A percentile compares a stretch with the other conserved stretches of the same genome.
phyloP scores from a whole-genome alignment of 1,284 basidiomycete genomes.

The Microbotryum violaceum region DNA sequence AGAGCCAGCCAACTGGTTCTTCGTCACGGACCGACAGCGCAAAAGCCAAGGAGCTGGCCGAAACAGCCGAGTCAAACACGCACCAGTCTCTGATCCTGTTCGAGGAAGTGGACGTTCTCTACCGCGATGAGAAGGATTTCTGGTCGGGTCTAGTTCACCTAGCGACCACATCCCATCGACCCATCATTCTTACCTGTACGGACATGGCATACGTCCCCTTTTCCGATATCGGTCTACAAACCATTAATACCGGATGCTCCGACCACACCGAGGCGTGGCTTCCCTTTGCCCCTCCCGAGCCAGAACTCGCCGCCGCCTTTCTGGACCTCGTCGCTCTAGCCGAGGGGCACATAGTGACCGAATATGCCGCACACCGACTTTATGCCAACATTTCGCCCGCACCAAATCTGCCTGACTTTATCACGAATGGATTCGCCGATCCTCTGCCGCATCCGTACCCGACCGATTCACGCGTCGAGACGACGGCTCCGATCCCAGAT shows the following conservation, averaged over 20 bases:
- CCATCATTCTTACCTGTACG: slow-evolving; percentile 86
- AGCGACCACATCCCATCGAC: slow-evolving; percentile 70
- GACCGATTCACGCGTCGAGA: slow-evolving; percentile 42
- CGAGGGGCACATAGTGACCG: slow-evolving; percentile 47
- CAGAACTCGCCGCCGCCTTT: slow-evolving; percentile 59
- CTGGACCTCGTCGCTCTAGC: slow-evolving; percentile 57
- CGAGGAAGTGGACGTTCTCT: slow-evolving; percentile 95
- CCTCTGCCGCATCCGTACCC: slow-evolving; percentile 41
- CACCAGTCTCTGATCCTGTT: slow-evolving; percentile 80
- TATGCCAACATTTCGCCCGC: slow-evolving; percentile 38
- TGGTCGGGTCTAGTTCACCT: slow-evolving; percentile 77
- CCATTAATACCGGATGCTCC: slow-evolving; percentile 39
- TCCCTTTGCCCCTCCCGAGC: slow-evolving; percentile 56
- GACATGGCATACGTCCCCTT: slow-evolving; percentile 65
- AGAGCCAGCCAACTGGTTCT: neutral
- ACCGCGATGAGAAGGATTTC: slow-evolving; percentile 80
- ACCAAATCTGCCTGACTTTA: slow-evolving; percentile 10
- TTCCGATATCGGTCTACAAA: slow-evolving; percentile 67
- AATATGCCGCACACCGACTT: slow-evolving; percentile 2
- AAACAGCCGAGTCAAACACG: slow-evolving; percentile 6
- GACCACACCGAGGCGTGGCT: slow-evolving; percentile 37
- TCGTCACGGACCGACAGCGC: slow-evolving; percentile 2
- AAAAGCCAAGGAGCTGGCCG: neutral
- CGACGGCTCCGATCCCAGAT: slow-evolving; percentile 47
- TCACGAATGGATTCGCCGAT: slow-evolving; percentile 6